Evolutionary conservation across 106 monocot genomes (phyloP), one percentile per base, ranked within the genome.

Genomic region (Dendrobium chrysotoxum): DNA sequence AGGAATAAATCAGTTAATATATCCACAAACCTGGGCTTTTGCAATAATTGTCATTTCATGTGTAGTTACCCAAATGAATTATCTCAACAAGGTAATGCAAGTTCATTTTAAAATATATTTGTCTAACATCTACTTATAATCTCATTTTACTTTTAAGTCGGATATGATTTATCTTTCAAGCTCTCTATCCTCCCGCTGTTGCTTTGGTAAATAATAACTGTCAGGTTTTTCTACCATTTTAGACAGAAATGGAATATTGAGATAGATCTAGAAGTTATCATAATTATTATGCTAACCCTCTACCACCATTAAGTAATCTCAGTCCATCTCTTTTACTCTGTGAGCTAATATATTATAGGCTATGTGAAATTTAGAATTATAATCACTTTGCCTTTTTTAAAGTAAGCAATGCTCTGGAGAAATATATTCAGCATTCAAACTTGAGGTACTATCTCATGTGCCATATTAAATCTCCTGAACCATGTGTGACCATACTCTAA

Each of bases 1-100:
- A 77, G 88, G 88, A 78, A 82, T 81, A 73, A 92, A 92, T 85
- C 89, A 92, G 61, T 82, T 89, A 70, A 78, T 89, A 75, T 92
- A 87, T 86, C 84, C 85, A 23, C 89, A 89, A 76, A 92, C 88
- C 55, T 90, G 90, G 90, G 76, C 44, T 67, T 90, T 86, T 57
- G n/a, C 84, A 50, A 3, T 87, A 72, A 44, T 85, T 58, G 91
- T 92, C 39, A 18, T 79, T 70, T 75, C 78, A 73, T 92, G 85
- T 79, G 83, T 92, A 18, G 45, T 87, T 7, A 85, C 84, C 18
- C 89, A 89, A 79, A 83, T 87, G 66, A 92, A 83, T 68, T 92
- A 92, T 85, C 83, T 92, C 50, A 92, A 89, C 58, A 92, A 92
- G 87, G 86, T 92, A 81, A 13, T 46, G 53, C 64, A 64, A 18